Percentiles rank a stretch among this genome's conserved stretches.
Evolutionary conservation across 1,139 yeast genomes (phyloP).

Genomic region (Geotrichum phurueaensis): DNA sequence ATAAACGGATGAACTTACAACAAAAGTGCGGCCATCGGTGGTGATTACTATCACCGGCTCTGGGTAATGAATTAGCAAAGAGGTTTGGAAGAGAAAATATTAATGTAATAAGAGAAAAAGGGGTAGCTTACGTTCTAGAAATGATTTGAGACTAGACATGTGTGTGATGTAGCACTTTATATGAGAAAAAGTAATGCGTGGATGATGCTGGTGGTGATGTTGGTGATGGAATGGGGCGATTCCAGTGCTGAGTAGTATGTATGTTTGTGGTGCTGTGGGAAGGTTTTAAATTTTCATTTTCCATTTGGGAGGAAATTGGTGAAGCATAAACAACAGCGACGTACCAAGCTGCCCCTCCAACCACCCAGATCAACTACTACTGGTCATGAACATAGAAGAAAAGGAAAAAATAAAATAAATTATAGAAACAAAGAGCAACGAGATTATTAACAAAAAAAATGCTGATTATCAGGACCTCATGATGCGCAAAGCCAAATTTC

Average conservation of each 20-base stretch:
- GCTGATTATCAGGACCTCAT: too few relatives aligned
- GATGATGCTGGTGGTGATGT: neutral
- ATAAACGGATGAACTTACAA: slow-evolving; percentile 8
- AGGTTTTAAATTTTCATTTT: neutral
- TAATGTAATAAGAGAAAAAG: neutral
- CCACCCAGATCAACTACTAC: too few relatives aligned
- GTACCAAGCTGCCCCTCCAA: neutral
- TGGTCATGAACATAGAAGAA: too few relatives aligned
- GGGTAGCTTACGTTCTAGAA: slow-evolving; percentile 11
- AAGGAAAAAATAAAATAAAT: too few relatives aligned
- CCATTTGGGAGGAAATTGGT: neutral
- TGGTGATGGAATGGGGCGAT: neutral
- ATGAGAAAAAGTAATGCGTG: neutral
- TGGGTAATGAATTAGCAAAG: neutral
- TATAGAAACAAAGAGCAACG: too few relatives aligned
- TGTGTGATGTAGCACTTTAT: neutral
- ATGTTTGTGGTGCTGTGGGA: neutral
- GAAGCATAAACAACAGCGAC: neutral
- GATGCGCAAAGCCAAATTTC: too few relatives aligned
- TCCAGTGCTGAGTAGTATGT: neutral
- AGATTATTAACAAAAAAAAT: too few relatives aligned
- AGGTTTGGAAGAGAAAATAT: too few relatives aligned
- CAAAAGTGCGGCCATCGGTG: slow-evolving; percentile 18
- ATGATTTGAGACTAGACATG: slow-evolving; percentile 15
- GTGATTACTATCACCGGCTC: slow-evolving; percentile 16